Percentiles rank a stretch among this genome's conserved stretches.
These are phyloP conservation scores for Nakazawaea ernobii DNA, from an alignment of 805 yeast species.

Conservation along the genomic window DNA sequence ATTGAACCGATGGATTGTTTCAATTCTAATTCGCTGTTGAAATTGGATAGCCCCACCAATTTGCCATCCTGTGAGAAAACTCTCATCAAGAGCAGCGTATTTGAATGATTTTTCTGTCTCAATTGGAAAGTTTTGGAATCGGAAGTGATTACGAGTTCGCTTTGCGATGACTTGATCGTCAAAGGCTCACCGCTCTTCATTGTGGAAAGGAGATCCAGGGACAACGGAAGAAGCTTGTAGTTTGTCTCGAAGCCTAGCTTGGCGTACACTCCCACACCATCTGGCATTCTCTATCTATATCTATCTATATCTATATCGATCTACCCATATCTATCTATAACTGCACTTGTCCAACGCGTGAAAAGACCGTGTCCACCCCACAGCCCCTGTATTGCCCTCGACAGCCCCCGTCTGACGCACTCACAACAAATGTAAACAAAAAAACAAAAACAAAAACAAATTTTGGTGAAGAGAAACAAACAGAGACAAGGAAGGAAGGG, in stretches of 20 bases:
- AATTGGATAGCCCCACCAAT: constrained; percentile 28
- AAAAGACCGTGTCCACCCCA: too few species aligned
- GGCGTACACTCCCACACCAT: constrained; percentile 21
- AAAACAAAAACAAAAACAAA: too few species aligned
- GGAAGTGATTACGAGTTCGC: constrained; percentile 59
- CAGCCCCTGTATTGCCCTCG: too few species aligned
- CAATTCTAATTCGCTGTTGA: constrained; percentile 33
- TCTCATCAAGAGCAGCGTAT: constrained; percentile 59
- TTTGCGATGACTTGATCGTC: constrained; percentile 27
- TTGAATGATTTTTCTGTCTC: constrained; percentile 82
- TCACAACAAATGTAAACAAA: too few species aligned
- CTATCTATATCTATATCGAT: not conserved
- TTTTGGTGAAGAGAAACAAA: not conserved
- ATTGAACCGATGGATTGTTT: constrained; percentile 26
- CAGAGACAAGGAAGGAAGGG: not conserved
- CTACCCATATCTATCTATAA: not conserved
- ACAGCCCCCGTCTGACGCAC: too few species aligned
- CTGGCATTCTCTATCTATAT: constrained; percentile 11
- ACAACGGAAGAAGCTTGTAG: constrained; percentile 47
- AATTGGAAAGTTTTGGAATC: constrained; percentile 52
- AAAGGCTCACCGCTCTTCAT: constrained; percentile 23
- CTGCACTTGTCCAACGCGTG: too few species aligned
- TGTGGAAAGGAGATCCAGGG: constrained; percentile 39
- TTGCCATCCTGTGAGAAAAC: constrained; percentile 18
- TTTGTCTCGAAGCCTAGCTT: constrained; percentile 22